Percentiles rank a stretch among this genome's conserved stretches.
phyloP scores from a whole-genome alignment of 2,329 filamentous ascomycete species.

The Pseudocercospora musae region DNA sequence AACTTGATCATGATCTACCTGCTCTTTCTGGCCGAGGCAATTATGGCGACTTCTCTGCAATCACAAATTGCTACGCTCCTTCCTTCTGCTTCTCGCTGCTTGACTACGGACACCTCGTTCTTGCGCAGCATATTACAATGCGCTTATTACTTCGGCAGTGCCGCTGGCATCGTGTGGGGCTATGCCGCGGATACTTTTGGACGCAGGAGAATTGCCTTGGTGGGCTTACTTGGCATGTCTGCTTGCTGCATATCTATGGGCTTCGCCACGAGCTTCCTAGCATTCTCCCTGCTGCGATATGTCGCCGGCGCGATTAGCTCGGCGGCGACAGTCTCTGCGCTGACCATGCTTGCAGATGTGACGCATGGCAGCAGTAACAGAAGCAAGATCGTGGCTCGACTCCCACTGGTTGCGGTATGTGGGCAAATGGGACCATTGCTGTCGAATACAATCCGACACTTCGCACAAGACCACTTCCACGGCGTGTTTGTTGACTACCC shows the following conservation, averaged over 20 bases:
- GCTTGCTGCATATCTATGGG: conserved; percentile 47
- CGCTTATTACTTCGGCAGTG: conserved; percentile 48
- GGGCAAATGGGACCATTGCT: conserved; percentile 47
- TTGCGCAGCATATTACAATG: conserved; percentile 48
- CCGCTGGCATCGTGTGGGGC: conserved; percentile 46
- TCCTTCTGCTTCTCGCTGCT: conserved; percentile 44
- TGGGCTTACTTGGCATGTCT: conserved; percentile 44
- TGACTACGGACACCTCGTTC: conserved; percentile 45
- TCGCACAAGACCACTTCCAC: conserved; percentile 38
- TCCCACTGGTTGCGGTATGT: conserved; percentile 46
- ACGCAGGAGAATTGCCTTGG: conserved; percentile 43
- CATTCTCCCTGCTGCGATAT: conserved; percentile 44
- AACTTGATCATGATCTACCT: conserved; percentile 45
- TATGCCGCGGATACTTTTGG: conserved; percentile 44
- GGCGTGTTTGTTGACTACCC: conserved; percentile 45
- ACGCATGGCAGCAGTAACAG: conserved; percentile 27
- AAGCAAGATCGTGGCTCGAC: conserved; percentile 41
- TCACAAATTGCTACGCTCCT: conserved; percentile 47
- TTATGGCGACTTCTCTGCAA: conserved; percentile 49
- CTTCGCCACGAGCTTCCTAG: conserved; percentile 43
- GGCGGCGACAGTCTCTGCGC: conserved; percentile 43
- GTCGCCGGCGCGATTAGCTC: conserved; percentile 45
- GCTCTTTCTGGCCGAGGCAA: conserved; percentile 49
- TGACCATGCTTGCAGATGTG: conserved; percentile 48
- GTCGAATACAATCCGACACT: conserved; percentile 42